Evolutionary conservation across 371 early-diverging fungal genomes (phyloP).

Genomic region (Thermomucor indicae-seudaticae): DNA sequence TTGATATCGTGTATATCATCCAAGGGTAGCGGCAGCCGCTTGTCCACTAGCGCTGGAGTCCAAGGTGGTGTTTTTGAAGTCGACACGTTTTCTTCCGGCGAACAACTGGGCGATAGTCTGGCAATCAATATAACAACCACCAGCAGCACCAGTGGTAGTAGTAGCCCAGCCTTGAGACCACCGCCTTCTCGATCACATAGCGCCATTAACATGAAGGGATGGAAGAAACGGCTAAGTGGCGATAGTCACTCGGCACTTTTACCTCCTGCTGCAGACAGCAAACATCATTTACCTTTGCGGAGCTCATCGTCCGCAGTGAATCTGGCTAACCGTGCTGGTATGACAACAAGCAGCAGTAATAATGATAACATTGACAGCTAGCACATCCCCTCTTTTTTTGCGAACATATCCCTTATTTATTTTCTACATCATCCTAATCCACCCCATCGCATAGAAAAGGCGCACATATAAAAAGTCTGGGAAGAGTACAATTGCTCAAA

Average conservation of each 20-base stretch:
- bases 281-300: constrained; percentile 9
- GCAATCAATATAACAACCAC: constrained; percentile 7
- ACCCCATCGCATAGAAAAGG: too few species aligned
- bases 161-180: constrained; percentile 1
- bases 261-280: constrained; percentile 8
- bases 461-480: too few species aligned
- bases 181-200: constrained; percentile 17
- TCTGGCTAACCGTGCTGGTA: constrained; percentile 14
- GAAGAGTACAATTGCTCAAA: too few species aligned
- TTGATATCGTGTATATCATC: too few species aligned
- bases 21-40: too few species aligned
- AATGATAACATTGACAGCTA: constrained; percentile 1
- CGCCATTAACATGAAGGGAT: constrained; percentile 12
- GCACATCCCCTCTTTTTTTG: not conserved
- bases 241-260: constrained; percentile 20
- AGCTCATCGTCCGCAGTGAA: constrained; percentile 20
- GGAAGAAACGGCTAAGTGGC: constrained; percentile 32
- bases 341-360: not conserved
- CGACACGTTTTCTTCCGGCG: constrained; percentile 11
- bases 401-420: too few species aligned
- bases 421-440: too few species aligned
- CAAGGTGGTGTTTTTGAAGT: constrained; percentile 2
- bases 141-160: not conserved
- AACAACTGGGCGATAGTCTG: not conserved
- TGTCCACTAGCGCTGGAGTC: constrained; percentile 1